Evolutionary conservation across 2,329 filamentous ascomycete genomes (phyloP), one percentile per base, ranked within the genome.

Genomic region (Ilyonectria destructans): DNA sequence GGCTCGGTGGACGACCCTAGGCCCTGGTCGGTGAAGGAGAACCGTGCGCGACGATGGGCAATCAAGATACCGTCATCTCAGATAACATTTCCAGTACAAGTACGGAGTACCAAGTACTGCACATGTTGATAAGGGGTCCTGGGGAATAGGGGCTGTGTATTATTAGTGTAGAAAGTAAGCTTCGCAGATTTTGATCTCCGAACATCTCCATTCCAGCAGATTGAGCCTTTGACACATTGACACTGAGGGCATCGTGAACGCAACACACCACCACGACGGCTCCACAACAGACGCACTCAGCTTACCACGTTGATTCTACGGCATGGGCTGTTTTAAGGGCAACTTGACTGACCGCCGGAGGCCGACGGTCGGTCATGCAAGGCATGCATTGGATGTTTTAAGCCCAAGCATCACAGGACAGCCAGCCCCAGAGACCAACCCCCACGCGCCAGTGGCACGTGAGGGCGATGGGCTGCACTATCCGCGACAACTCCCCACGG

Each of bases 1-100:
- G 79, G 7, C 68, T 80, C 17, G 74, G 77, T 6, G 73, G 74
- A 46, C 72, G 73, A 61, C 31, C 61, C 21, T 75, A 75, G 51
- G 49, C 29, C 45, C 57, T 43, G 37, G 61, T 19, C 21, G 58
- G 45, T 35, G 13, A 55, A 37, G 51, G 57, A 35, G 65, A 54
- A 69, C 29, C 56, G 55, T 69, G 43, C 54, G 43, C 62, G 9
- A n/a, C 26, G 6, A n/a, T 43, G 19, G 48, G 23, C 21, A 26
- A 62, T 67, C 58, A 43, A 67, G 63, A 66, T 66, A 43, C 51
- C 51, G 31, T 21, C 29, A 35, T 35, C 29, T 35, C 31, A 13
- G 51, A 35, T 54, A 54, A 54, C 29, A 13, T 54, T 19, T 21
- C 10, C 9, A 21, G 40, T n/a, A n/a, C 15, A 19, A 43, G 40